phyloP scores from a whole-genome alignment of 2,329 filamentous ascomycete genomes.

The Aureobasidium leucospermi region DNA sequence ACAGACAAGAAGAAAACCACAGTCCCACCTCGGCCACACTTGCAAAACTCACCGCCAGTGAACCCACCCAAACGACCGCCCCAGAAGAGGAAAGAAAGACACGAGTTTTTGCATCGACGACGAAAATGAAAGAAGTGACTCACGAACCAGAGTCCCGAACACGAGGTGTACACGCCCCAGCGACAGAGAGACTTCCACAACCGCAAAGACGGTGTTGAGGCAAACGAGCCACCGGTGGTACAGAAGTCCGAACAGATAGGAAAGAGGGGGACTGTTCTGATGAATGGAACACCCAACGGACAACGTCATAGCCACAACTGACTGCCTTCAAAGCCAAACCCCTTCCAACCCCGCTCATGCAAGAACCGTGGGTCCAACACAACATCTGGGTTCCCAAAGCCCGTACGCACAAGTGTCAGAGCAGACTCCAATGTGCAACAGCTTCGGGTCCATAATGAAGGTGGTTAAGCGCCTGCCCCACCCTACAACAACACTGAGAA shows the following conservation, averaged over 20 bases:
- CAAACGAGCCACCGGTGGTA: background rate
- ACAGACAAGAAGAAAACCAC: background rate
- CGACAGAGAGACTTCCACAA: too few species aligned
- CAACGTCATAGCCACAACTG: background rate
- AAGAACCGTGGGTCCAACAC: background rate
- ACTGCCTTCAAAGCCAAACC: background rate
- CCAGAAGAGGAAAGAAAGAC: background rate
- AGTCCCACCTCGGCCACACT: background rate
- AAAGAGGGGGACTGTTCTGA: background rate
- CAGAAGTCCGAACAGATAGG: background rate
- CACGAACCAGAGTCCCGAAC: background rate
- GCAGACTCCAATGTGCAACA: too few species aligned
- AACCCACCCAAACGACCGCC: background rate
- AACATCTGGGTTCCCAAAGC: background rate
- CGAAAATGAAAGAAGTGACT: background rate
- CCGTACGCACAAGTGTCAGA: background rate
- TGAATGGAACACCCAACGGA: background rate
- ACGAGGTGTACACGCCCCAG: too few species aligned
- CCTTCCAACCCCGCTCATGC: background rate
- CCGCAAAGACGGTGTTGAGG: background rate
- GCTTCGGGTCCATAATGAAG: too few species aligned
- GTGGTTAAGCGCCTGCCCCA: too few species aligned
- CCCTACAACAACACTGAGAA: background rate
- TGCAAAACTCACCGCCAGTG: background rate
- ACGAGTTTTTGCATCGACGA: background rate